Conservation (phyloP, 495 filamentous ascomycete species). For the Pseudevernia furfuracea region DNA sequence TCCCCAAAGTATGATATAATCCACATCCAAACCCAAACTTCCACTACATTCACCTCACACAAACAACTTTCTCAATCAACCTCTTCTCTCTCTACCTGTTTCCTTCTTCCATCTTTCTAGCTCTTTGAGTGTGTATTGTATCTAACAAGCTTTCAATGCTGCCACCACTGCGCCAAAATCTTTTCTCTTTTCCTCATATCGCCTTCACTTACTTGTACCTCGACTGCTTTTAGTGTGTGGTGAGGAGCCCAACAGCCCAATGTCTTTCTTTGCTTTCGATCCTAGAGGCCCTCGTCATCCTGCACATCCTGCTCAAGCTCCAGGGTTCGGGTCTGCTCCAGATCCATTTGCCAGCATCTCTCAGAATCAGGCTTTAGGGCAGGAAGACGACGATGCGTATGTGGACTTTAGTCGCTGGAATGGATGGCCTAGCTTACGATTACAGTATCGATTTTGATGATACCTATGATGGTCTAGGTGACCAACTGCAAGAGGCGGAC, state of each 20-base stretch:
- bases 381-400: slow-evolving; percentile 67
- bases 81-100: neutral
- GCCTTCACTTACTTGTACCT: neutral
- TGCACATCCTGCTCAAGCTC: slow-evolving; percentile 43
- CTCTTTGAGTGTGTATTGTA: neutral
- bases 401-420: slow-evolving; percentile 30
- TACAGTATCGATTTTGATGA: slow-evolving; percentile 86
- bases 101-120: neutral
- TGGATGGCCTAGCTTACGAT: slow-evolving; percentile 6
- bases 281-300: slow-evolving; percentile 55
- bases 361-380: slow-evolving; percentile 35
- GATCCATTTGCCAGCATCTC: slow-evolving; percentile 87
- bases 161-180: neutral
- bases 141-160: neutral
- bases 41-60: slow-evolving; percentile 1
- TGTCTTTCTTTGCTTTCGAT: slow-evolving; percentile 89
- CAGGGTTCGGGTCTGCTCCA: slow-evolving; percentile 74
- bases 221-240: neutral
- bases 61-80: neutral
- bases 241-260: slow-evolving; percentile 27
- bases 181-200: neutral
- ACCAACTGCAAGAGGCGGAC: slow-evolving; percentile 83
- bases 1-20: neutral
- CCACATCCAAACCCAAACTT: slow-evolving; percentile 1
- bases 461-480: slow-evolving; percentile 92